Evolutionary conservation across 768 basidiomycete genomes (phyloP).

Genomic region (Mycena pura): DNA sequence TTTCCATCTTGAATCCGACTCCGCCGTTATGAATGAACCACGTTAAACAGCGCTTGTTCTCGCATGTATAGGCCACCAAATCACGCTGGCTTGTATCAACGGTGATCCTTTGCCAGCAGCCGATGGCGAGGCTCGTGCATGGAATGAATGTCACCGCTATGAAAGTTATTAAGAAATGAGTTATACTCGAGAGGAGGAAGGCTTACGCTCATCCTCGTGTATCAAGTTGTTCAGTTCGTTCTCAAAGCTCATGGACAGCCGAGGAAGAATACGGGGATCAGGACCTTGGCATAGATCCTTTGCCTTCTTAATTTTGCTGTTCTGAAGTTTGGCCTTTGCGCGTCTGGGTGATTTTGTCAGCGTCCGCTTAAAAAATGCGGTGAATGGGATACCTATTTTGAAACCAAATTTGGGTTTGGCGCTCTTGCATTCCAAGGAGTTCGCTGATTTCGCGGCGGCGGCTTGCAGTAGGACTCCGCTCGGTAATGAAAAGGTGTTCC

Average conservation of each 20-base stretch:
- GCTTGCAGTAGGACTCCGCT: conserved; percentile 75
- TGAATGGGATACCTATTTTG: conserved; percentile 68
- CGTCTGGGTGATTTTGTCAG: conserved; percentile 53
- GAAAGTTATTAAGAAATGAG: not conserved
- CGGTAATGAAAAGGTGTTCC: conserved; percentile 70
- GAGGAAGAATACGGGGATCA: conserved; percentile 57
- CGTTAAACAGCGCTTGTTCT: conserved; percentile 65
- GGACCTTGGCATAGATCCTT: conserved; percentile 42
- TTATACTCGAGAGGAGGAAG: conserved; percentile 1
- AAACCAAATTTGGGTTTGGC: conserved; percentile 91
- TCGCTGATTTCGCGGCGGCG: conserved; percentile 77
- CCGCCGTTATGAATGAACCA: conserved; percentile 84
- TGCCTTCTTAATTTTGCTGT: conserved; percentile 57
- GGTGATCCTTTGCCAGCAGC: conserved; percentile 79
- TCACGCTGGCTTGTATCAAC: conserved; percentile 62
- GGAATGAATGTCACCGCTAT: conserved; percentile 79
- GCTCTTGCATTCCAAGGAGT: conserved; percentile 80
- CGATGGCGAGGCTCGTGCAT: conserved; percentile 76
- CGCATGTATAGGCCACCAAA: conserved; percentile 78
- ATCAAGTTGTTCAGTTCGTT: conserved; percentile 68
- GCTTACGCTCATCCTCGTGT: conserved; percentile 80
- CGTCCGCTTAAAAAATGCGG: not conserved
- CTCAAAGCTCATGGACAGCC: conserved; percentile 58
- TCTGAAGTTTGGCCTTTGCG: conserved; percentile 80
- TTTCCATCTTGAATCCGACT: conserved; percentile 85